phyloP scores from a whole-genome alignment of 2,329 filamentous ascomycete species.

The Aspergillus persii region DNA sequence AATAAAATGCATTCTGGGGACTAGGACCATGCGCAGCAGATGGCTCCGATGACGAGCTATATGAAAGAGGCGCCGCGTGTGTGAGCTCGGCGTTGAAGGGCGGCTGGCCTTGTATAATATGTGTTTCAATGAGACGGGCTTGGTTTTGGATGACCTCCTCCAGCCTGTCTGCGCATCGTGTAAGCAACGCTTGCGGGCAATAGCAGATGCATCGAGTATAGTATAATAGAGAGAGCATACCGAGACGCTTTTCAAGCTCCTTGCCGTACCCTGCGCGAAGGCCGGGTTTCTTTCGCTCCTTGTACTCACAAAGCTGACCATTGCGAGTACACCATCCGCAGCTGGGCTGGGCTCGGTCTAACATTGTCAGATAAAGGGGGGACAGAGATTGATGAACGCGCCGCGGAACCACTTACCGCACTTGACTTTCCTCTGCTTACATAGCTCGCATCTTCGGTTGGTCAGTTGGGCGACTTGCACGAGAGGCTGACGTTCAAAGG shows the following conservation, averaged over 20 bases:
- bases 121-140: slow-evolving; percentile 63
- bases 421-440: slow-evolving; percentile 47
- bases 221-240: slow-evolving; percentile 22
- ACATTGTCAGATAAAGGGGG: not conserved
- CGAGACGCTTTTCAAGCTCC: slow-evolving; percentile 68
- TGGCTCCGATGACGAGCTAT: slow-evolving; percentile 51
- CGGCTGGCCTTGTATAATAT: slow-evolving; percentile 44
- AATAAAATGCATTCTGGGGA: slow-evolving; percentile 59
- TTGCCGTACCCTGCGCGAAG: slow-evolving; percentile 66
- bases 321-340: slow-evolving; percentile 72
- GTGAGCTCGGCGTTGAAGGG: slow-evolving; percentile 27
- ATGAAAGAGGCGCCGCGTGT: slow-evolving; percentile 27
- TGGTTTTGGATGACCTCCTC: slow-evolving; percentile 66
- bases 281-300: slow-evolving; percentile 68
- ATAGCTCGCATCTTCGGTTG: slow-evolving; percentile 41
- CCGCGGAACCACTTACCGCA: slow-evolving; percentile 36
- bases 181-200: not conserved
- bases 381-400: not conserved
- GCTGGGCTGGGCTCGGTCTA: slow-evolving; percentile 56
- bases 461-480: slow-evolving; percentile 19
- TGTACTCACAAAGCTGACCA: slow-evolving; percentile 65
- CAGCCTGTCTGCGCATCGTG: slow-evolving; percentile 53
- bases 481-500: not conserved
- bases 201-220: not conserved
- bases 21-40: slow-evolving; percentile 54